phyloP scores from a whole-genome alignment of 2,329 filamentous ascomycete genomes.

The Rosellinia necatrix region DNA sequence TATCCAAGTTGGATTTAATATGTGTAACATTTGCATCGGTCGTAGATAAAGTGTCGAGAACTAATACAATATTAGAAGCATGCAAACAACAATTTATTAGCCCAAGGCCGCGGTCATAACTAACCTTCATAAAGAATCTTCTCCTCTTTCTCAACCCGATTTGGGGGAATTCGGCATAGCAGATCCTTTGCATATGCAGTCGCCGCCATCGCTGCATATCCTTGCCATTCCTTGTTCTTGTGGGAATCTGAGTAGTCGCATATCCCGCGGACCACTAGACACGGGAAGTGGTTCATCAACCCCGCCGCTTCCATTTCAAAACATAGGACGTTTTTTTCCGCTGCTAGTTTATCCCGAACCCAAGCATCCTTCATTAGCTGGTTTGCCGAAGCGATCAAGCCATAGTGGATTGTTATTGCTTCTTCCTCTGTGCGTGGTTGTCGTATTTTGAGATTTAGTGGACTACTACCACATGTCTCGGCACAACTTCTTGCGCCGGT shows the following conservation, averaged over 20 bases:
- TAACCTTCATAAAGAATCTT: too few relatives aligned
- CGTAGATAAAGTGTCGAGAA: background rate
- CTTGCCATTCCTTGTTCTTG: slow-evolving; percentile 2
- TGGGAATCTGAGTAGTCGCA: slow-evolving; percentile 3
- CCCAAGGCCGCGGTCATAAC: too few relatives aligned
- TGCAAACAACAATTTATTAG: too few relatives aligned
- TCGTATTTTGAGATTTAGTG: too few relatives aligned
- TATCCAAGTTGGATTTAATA: background rate
- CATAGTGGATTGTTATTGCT: slow-evolving; percentile 41
- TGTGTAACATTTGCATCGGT: background rate
- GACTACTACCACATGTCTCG: background rate
- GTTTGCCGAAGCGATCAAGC: slow-evolving; percentile 43
- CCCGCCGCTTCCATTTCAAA: background rate
- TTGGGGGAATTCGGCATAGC: background rate
- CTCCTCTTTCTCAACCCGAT: background rate
- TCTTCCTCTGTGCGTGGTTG: slow-evolving; percentile 22
- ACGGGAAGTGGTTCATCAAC: background rate
- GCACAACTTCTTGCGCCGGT: background rate
- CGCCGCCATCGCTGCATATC: background rate
- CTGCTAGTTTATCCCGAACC: slow-evolving; percentile 34
- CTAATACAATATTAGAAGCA: background rate
- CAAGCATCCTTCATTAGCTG: slow-evolving; percentile 38
- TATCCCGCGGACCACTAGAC: slow-evolving; percentile 1
- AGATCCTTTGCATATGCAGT: background rate
- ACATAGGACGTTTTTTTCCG: slow-evolving; percentile 26